Base-by-base conservation (phyloP, 306 rosid species). In the Hippophae tibetana region DNA sequence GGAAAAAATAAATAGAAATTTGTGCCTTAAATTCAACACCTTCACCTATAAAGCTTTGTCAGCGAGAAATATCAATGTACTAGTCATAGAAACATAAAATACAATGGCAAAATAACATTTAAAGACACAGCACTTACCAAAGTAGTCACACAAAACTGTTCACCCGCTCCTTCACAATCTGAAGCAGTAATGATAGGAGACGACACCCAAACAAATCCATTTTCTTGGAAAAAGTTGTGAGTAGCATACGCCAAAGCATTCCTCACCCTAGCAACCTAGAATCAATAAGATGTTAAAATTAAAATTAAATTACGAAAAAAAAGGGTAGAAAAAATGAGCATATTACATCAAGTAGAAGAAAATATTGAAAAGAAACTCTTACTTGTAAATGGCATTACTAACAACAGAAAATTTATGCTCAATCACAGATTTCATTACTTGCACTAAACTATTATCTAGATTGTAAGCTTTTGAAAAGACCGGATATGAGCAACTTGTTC, bases 161-260 rank as follows among this genome's bases (percentile, higher is more conserved):
- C 98, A 58, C 98, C 98, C 42, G 93, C 98, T 72, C 98, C 98
- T 77, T 92, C 98, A 64, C 98, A 92, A 73, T 92, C 98, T 64
- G 98, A 92, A 56, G 95, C 89, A 46, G 98, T 92, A 65, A 92
- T 83, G 55, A 92, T 87, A 67, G 98, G 98, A 81, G 89, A 85
- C 23, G 96, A 78, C 45, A 92, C 65, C 98, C 96, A 92, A 44
- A 87, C 74, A 49, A 87, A 85, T 52, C 98, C 98, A 74, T 92
- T 80, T 76, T 87, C 98, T 81, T 92, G 95, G 82, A 87, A 92
- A 79, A 85, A 92, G 60, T 81, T 83, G 81, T 92, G 98, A 0
- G 98, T 87, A 48, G 96, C 96, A 71, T 79, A 81, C 40, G 95
- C 92, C 83, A 92, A 69, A 57, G 84, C 82, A 62, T 87, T 92